Percentiles rank a stretch among this genome's conserved stretches.
These are phyloP conservation scores for Candida odintsovae DNA, from an alignment of 805 yeast genomes.

Conservation along the genomic window DNA sequence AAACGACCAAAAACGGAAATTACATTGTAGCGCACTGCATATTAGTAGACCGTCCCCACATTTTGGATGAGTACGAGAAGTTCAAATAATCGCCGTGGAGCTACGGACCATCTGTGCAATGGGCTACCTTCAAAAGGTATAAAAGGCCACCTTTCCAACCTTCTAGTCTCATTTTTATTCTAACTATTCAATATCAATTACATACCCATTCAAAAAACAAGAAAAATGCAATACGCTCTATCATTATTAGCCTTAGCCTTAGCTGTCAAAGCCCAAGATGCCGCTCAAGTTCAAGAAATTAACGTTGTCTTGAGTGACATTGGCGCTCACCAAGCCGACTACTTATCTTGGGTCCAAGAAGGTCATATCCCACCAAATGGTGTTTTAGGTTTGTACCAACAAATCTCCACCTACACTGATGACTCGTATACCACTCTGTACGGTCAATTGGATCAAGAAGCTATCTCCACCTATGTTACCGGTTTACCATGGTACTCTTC, in stretches of 20 bases:
- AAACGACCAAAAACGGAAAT: not conserved
- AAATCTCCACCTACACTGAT: constrained; percentile 27
- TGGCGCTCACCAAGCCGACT: constrained; percentile 14
- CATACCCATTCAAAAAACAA: too few relatives aligned
- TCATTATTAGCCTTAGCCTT: constrained; percentile 4
- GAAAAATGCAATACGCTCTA: not conserved
- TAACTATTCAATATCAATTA: not conserved
- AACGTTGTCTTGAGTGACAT: constrained; percentile 14
- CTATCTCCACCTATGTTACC: constrained; percentile 23
- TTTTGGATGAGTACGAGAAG: not conserved
- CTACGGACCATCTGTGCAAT: not conserved
- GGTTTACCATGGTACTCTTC: constrained; percentile 28
- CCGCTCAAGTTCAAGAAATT: not conserved
- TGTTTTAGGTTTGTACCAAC: constrained; percentile 24
- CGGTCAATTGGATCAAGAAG: constrained; percentile 20
- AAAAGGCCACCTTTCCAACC: not conserved
- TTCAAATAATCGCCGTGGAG: not conserved
- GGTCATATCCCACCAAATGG: constrained; percentile 26
- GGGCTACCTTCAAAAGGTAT: not conserved
- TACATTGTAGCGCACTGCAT: not conserved
- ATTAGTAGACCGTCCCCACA: not conserved
- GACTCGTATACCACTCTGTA: constrained; percentile 28
- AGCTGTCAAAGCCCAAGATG: constrained; percentile 4
- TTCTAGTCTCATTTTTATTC: not conserved
- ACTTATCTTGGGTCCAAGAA: constrained; percentile 15